Base-by-base conservation (phyloP, 257 asterid genomes). In the Thymus quinquecostatus region DNA sequence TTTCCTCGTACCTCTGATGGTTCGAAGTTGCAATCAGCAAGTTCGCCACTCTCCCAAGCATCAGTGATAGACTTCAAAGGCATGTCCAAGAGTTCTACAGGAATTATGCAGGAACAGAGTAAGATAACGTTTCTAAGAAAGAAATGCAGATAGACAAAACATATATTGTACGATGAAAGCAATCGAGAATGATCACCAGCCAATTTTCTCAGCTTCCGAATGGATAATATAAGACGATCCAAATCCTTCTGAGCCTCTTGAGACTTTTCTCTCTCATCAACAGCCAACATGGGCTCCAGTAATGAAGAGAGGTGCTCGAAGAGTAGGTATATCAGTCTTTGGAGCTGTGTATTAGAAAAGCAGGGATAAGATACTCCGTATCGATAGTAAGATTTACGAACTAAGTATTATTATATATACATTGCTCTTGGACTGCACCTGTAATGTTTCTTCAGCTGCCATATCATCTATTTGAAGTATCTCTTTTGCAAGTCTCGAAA, bases 391-490 rank as follows among this genome's bases (percentile, higher is more conserved):
- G 40, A 67, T 27, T 49, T 45, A 45, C 48, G 34, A 47, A 54
- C 51, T 10, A 11, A 7, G 12, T 8, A 44, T 44, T 8, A 44
- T 44, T 44, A 44, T 44, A 44, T 12, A 6, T 63, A 56, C 21
- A 27, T 44, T 21, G n/a, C 5, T 14, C 33, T 49, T 55, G 44
- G 1, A 56, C 34, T 62, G 59, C 65, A 89, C 99, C 97, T 92
- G 99, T 82, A 92, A 80, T 66, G 99, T 95, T 86, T 95, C 99
- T 66, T 92, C 98, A 28, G 97, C 97, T 1, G 97, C 99, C 96
- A 95, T 87, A 75, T 95, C 99, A 81, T 92, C 97, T 73, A 95
- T 77, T 41, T 84, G 84, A 72, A 95, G 92, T 76, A 95, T 88
- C 76, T 95, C 97, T 76, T 77, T 85, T 2, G 91, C 75, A 69